Evolutionary conservation across 2,329 filamentous ascomycete species (phyloP), one percentile per base, ranked within the genome.

Genomic region (Scedosporium dehoogii): DNA sequence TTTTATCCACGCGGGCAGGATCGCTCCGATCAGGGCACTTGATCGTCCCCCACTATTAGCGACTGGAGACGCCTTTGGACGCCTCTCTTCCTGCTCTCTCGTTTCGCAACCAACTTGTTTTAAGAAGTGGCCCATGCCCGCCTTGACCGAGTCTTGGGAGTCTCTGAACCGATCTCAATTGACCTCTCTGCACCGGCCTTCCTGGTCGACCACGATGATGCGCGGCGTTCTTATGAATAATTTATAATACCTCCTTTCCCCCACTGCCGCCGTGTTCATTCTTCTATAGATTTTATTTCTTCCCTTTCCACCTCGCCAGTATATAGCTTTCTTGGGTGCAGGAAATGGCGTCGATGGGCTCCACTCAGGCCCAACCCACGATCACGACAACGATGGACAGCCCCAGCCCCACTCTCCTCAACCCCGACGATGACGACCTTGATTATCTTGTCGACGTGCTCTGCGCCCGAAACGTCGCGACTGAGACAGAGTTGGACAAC

Each of bases 401-500:
- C 21, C 51, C 23, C 51, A 23, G 51, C 51, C 51, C 51, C 51
- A 55, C 51, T 14, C 23, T 27, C 21, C 51, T 27, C 12, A 23
- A 27, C 23, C 16, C 55, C 27, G 27, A 58, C 5, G 46, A 12
- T n/a, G 46, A 51, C 21, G 48, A 61, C n/a, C 38, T 25, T 44
- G 57, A 59, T 46, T 58, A 42, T 60, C 23, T 71, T 59, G 66
- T 68, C 61, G 69, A 76, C 27, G 79, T 81, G 6, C 69, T 81
- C 29, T 69, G 68, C 33, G 65, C 74, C 12, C 61, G 70, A 18
- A 60, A 65, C 25, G 71, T 69, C 63, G 67, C 69, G 46, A 73
- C 74, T 7, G 79, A 81, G 66, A 69, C 68, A 6, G 71, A 75
- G 44, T 63, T 78, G 23, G 77, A 81, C 51, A 68, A 71, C 16